Percentiles rank a stretch among this genome's conserved stretches.
Evolutionary conservation across 805 yeast species (phyloP).

Genomic region (Monosporozyma solicola): DNA sequence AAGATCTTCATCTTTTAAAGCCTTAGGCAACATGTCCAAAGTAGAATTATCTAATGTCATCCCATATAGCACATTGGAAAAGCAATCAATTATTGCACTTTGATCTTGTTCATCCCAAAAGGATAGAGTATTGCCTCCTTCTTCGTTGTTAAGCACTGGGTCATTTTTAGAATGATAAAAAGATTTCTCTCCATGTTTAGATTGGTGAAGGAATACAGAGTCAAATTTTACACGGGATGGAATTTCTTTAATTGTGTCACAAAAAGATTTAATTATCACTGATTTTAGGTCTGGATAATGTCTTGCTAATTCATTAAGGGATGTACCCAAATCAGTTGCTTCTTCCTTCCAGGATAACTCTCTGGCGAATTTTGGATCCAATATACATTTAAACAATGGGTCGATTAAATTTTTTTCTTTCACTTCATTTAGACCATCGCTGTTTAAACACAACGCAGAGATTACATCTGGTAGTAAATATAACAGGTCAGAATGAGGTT

Average conservation of each 20-base stretch:
- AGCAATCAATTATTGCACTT: conserved; percentile 42
- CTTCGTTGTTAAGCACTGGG: conserved; percentile 34
- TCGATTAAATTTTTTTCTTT: conserved; percentile 33
- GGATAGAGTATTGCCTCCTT: conserved; percentile 33
- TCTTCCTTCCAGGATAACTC: conserved; percentile 46
- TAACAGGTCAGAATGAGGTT: conserved; percentile 50
- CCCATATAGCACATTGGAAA: conserved; percentile 39
- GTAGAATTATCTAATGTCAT: conserved; percentile 44
- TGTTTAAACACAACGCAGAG: conserved; percentile 75
- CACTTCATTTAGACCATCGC: conserved; percentile 57
- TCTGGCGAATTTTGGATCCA: conserved; percentile 40
- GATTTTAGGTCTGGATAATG: conserved; percentile 73
- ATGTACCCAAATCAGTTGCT: conserved; percentile 49
- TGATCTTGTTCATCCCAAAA: conserved; percentile 46
- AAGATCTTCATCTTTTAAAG: conserved; percentile 37
- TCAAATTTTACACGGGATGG: conserved; percentile 35
- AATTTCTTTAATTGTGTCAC: conserved; percentile 36
- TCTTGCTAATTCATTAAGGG: conserved; percentile 72
- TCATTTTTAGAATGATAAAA: conserved; percentile 38
- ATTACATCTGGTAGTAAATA: conserved; percentile 61
- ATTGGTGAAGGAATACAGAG: conserved; percentile 37
- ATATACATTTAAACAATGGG: conserved; percentile 44
- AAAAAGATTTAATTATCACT: conserved; percentile 41
- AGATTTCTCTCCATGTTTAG: conserved; percentile 27
- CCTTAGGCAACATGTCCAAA: conserved; percentile 34